phyloP scores from a whole-genome alignment of 179 eudicot genomes.

The Silene coronaria region DNA sequence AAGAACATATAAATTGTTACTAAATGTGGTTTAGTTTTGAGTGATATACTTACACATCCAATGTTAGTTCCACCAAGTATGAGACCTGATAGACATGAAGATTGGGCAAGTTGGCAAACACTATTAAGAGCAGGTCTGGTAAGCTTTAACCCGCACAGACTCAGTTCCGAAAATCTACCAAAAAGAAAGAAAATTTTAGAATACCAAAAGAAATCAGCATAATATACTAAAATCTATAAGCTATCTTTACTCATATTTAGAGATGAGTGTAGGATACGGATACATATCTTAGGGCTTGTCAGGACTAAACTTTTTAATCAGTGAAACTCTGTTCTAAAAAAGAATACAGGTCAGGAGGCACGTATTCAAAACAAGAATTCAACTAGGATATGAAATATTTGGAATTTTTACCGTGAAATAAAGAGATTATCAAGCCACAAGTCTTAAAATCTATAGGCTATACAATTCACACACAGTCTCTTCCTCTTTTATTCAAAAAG shows the following conservation, averaged over 20 bases:
- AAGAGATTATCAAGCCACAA: too few relatives aligned
- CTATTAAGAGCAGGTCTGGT: conserved; percentile 57
- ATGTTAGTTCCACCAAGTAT: conserved; percentile 67
- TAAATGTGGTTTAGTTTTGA: conserved; percentile 5
- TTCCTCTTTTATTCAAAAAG: too few relatives aligned
- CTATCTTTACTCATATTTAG: not conserved
- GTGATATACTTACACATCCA: conserved; percentile 57
- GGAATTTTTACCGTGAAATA: too few relatives aligned
- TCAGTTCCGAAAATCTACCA: conserved; percentile 72
- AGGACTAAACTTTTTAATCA: too few relatives aligned
- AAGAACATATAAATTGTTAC: not conserved
- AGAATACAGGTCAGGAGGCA: too few relatives aligned
- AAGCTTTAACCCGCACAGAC: conserved; percentile 69
- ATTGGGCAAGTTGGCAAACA: conserved; percentile 58
- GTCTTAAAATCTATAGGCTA: too few relatives aligned
- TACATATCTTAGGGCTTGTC: too few relatives aligned
- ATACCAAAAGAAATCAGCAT: not conserved
- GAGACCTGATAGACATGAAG: conserved; percentile 58
- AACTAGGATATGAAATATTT: too few relatives aligned
- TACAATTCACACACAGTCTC: too few relatives aligned
- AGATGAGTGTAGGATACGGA: too few relatives aligned
- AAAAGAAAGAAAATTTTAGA: not conserved
- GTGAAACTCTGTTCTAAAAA: too few relatives aligned
- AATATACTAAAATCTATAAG: not conserved
- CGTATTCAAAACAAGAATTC: too few relatives aligned